Evolutionary conservation across 176 grass and related monocot species (phyloP).

Genomic region (Lolium rigidum): DNA sequence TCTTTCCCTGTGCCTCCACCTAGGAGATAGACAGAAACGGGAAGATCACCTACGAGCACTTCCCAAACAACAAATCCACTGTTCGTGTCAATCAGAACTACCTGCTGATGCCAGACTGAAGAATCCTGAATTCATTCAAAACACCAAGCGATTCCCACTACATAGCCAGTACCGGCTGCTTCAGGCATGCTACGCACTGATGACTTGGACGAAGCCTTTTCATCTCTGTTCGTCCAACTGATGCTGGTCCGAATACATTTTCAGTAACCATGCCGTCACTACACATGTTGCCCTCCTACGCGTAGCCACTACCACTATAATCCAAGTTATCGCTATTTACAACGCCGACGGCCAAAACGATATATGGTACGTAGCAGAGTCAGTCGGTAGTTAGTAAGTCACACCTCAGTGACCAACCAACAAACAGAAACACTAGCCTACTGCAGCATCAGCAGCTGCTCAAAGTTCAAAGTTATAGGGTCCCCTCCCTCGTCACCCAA

Average conservation of each 20-base stretch:
- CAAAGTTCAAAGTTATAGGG: neutral
- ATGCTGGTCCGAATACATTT: neutral
- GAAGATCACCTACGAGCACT: too few species aligned
- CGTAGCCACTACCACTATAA: neutral
- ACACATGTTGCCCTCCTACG: neutral
- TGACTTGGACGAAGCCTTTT: neutral
- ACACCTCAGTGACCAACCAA: neutral
- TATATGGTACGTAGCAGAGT: neutral
- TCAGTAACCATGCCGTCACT: neutral
- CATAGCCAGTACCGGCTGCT: neutral
- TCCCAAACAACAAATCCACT: too few species aligned
- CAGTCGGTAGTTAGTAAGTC: too few species aligned
- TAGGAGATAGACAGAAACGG: too few species aligned
- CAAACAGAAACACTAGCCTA: neutral
- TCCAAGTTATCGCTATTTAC: neutral
- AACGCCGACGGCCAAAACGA: neutral
- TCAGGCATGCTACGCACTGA: neutral
- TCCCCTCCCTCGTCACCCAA: conserved; percentile 47
- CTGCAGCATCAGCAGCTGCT: neutral
- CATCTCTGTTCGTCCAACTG: too few species aligned
- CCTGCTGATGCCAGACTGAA: too few species aligned
- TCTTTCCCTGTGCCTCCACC: neutral
- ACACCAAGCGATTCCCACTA: too few species aligned
- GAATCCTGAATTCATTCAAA: too few species aligned
- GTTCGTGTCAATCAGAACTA: too few species aligned